Evolutionary conservation across 441 rosid genomes (phyloP).

Genomic region (Breynia disticha): DNA sequence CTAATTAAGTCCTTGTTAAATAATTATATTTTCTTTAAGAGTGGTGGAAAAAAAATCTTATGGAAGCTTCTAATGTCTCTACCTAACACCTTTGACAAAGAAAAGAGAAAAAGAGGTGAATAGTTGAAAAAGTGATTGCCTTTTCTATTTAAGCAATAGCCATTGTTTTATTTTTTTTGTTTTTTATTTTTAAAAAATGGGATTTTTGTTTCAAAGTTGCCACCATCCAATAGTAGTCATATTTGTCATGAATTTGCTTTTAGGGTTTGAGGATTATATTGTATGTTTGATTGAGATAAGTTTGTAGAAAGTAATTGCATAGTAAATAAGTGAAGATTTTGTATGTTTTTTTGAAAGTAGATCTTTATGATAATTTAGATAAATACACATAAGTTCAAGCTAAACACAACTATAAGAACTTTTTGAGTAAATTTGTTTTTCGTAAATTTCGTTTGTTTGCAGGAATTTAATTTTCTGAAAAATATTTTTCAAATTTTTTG

Average conservation of each 20-base stretch:
- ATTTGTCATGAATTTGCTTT: neutral
- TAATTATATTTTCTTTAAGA: constrained; percentile 13
- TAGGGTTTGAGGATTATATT: no score
- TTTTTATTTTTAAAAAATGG: neutral
- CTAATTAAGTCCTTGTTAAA: constrained; percentile 8
- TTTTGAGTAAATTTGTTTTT: no score
- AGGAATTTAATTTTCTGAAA: no score
- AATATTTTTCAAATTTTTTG: no score
- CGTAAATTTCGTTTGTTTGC: no score
- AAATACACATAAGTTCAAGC: no score
- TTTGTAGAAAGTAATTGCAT: no score
- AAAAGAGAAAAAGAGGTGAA: constrained; percentile 6
- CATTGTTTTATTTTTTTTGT: constrained; percentile 2
- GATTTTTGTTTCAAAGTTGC: constrained; percentile 14
- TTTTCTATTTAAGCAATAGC: constrained; percentile 18
- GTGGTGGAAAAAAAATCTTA: constrained; percentile 8
- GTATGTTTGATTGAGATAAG: no score
- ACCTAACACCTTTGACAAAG: constrained; percentile 50
- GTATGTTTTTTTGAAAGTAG: no score
- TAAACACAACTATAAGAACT: no score
- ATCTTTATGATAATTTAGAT: no score
- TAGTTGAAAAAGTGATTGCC: constrained; percentile 21
- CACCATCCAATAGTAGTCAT: constrained; percentile 1
- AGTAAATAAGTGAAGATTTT: no score
- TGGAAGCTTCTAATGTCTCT: constrained; percentile 47